A percentile compares a stretch with the other conserved stretches of the same genome.
phyloP scores from a whole-genome alignment of 306 rosid genomes.

The Psophocarpus tetragonolobus region DNA sequence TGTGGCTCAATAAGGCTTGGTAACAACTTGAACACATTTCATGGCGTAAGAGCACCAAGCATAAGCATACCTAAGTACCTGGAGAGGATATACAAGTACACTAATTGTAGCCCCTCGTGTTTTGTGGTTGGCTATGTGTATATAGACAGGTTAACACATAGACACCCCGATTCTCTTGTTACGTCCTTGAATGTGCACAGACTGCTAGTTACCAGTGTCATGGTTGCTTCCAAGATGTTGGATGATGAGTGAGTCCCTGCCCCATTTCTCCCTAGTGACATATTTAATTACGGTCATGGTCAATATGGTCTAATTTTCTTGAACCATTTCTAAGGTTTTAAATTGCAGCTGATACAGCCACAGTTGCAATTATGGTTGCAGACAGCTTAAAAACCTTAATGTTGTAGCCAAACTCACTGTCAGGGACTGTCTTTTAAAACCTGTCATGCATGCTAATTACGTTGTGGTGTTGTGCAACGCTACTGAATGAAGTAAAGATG shows the following conservation, averaged over 20 bases:
- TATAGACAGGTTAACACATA: conserved; percentile 77
- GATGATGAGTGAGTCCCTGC: conserved; percentile 82
- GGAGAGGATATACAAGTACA: conserved; percentile 90
- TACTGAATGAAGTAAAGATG: background rate
- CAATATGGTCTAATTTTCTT: background rate
- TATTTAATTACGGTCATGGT: background rate
- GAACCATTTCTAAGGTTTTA: background rate
- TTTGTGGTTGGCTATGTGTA: conserved; percentile 88
- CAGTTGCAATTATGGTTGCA: too few relatives aligned
- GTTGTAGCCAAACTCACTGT: background rate
- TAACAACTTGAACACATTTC: conserved; percentile 65
- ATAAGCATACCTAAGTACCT: conserved; percentile 87
- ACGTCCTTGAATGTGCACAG: conserved; percentile 83
- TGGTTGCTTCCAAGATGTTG: conserved; percentile 95
- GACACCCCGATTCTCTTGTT: conserved; percentile 80
- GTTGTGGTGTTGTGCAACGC: background rate
- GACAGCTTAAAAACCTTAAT: too few relatives aligned
- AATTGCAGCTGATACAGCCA: background rate
- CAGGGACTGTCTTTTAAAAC: background rate
- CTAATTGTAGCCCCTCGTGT: conserved; percentile 91
- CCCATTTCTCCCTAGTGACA: background rate
- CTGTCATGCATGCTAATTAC: background rate
- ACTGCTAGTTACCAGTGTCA: conserved; percentile 67
- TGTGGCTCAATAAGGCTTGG: conserved; percentile 47
- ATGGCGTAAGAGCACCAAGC: conserved; percentile 81